Percentiles rank a stretch among this genome's conserved stretches.
phyloP scores from a whole-genome alignment of 305 asterid genomes.

The Solanum hybrid region DNA sequence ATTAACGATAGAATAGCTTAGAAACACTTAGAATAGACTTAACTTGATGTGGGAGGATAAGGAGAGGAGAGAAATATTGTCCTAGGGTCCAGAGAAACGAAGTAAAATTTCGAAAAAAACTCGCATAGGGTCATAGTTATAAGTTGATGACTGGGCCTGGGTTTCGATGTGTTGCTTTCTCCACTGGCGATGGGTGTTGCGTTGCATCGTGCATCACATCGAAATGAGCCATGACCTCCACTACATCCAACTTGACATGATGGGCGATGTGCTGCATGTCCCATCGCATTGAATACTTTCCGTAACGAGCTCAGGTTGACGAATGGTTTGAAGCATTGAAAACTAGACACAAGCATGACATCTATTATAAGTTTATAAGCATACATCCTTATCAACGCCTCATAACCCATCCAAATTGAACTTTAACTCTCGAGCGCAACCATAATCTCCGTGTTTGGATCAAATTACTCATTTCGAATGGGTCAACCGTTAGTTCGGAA shows the following conservation, averaged over 20 bases:
- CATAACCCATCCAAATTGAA: not conserved
- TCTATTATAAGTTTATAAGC: not conserved
- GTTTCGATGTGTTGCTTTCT: not conserved
- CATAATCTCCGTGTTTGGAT: not conserved
- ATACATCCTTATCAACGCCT: not conserved
- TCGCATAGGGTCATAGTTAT: not conserved
- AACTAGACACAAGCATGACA: not conserved
- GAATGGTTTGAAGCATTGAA: not conserved
- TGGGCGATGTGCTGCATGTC: not conserved
- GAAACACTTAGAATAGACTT: not conserved
- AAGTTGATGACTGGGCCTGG: not conserved
- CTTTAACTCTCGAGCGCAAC: not conserved
- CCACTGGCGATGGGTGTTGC: not conserved
- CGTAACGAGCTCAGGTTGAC: not conserved
- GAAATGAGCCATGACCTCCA: not conserved
- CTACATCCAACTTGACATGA: not conserved
- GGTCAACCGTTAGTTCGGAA: not conserved
- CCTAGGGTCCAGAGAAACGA: not conserved
- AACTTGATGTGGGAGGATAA: not conserved
- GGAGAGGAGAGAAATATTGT: not conserved
- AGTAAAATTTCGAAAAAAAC: not conserved
- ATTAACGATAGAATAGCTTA: not conserved
- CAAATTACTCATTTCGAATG: not conserved
- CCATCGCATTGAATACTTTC: not conserved
- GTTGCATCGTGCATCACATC: not conserved